phyloP scores from a whole-genome alignment of 371 early-diverging fungal species.

The Capillidium heterosporum region DNA sequence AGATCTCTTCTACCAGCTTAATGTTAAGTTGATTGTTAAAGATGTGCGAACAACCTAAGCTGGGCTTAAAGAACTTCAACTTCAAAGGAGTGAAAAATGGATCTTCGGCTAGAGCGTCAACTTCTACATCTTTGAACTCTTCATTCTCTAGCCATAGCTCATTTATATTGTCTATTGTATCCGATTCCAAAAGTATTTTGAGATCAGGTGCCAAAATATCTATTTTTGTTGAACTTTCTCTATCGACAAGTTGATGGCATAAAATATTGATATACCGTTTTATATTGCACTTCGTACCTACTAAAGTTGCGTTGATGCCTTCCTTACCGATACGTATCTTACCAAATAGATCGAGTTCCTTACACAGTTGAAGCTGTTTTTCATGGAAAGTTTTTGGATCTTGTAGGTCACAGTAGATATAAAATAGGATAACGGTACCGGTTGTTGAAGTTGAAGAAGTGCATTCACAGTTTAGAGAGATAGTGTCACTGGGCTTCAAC shows the following conservation, averaged over 20 bases:
- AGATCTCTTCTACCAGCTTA: conserved; percentile 45
- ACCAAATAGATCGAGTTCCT: conserved; percentile 23
- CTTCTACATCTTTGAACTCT: neutral
- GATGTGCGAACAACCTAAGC: conserved; percentile 39
- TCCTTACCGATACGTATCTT: conserved; percentile 41
- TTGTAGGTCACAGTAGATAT: conserved; percentile 21
- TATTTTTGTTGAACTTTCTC: conserved; percentile 8
- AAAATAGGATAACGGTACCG: conserved; percentile 37
- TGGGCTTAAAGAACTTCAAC: conserved; percentile 43
- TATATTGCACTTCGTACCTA: conserved; percentile 23
- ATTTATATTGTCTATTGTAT: conserved; percentile 3
- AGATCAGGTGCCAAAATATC: conserved; percentile 1
- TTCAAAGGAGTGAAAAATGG: neutral
- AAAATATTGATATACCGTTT: conserved; percentile 23
- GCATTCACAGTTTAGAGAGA: neutral
- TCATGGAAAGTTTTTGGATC: conserved; percentile 23
- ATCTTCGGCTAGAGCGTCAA: neutral
- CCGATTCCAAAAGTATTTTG: neutral
- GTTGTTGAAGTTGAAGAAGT: neutral
- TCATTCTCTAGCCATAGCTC: neutral
- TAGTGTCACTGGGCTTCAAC: neutral
- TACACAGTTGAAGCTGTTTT: conserved; percentile 18
- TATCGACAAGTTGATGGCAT: conserved; percentile 11
- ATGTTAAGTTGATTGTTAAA: conserved; percentile 35
- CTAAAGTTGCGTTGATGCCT: conserved; percentile 47